A percentile compares a stretch with the other conserved stretches of the same genome.
phyloP scores from a whole-genome alignment of 805 yeast species.

The Cyberlindnera meyerae region DNA sequence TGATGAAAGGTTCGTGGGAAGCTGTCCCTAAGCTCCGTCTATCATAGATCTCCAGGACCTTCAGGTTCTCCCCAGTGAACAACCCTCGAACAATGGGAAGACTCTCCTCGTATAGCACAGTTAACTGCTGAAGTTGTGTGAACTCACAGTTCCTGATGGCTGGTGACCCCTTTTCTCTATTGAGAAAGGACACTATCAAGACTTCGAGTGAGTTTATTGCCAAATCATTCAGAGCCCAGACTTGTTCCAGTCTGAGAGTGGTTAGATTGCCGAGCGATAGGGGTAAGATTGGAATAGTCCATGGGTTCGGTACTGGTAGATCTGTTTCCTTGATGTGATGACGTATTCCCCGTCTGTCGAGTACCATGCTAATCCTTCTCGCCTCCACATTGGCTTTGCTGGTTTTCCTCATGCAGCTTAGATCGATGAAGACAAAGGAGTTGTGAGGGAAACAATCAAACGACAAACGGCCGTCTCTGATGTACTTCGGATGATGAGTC shows the following conservation, averaged over 20 bases:
- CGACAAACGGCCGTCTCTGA: background rate
- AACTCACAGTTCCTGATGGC: slow-evolving; percentile 4
- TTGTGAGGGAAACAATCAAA: background rate
- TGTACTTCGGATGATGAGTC: slow-evolving; percentile 5
- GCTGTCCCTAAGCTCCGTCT: background rate
- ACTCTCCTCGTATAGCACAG: slow-evolving; percentile 3
- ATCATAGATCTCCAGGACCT: slow-evolving; percentile 5
- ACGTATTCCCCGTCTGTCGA: slow-evolving; percentile 2
- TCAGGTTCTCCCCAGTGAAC: background rate
- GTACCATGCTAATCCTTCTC: slow-evolving; percentile 2
- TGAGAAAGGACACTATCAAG: slow-evolving; percentile 2
- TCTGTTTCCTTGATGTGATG: slow-evolving; percentile 6
- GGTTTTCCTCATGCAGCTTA: slow-evolving; percentile 1
- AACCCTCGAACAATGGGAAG: slow-evolving; percentile 4
- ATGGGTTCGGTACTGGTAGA: slow-evolving; percentile 2
- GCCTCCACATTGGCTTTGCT: slow-evolving; percentile 5
- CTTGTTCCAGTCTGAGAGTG: slow-evolving; percentile 2
- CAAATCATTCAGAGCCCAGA: slow-evolving; percentile 4
- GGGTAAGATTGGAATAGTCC: slow-evolving; percentile 1
- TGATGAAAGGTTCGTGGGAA: slow-evolving; percentile 3
- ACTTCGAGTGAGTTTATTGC: slow-evolving; percentile 1
- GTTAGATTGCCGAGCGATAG: background rate
- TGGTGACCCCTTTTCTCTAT: slow-evolving; percentile 1
- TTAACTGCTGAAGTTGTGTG: background rate
- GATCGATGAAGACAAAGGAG: slow-evolving; percentile 3